Conservation (phyloP, 345 rosid species). For the Microthlaspi erraticum region DNA sequence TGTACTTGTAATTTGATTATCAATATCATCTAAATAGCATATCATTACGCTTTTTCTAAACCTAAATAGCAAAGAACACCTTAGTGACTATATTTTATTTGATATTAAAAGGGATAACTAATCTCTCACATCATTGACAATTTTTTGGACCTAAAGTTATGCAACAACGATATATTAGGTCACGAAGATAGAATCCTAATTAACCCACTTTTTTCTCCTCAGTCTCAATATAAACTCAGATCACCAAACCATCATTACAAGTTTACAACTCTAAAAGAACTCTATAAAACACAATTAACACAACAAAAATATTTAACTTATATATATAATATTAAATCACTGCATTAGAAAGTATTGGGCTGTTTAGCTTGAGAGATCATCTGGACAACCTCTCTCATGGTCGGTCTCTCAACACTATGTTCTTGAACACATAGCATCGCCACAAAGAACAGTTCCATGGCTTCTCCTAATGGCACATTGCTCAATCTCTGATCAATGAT, state of each 20-base stretch:
- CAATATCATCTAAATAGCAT: too few species aligned
- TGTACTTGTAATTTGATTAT: too few species aligned
- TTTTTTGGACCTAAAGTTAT: not conserved
- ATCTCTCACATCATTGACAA: constrained; percentile 9
- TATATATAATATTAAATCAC: constrained; percentile 35
- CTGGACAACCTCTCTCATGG: constrained; percentile 93
- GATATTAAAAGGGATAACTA: not conserved
- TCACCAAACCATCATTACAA: constrained; percentile 41
- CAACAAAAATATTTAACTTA: constrained; percentile 14
- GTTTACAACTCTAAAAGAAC: constrained; percentile 38
- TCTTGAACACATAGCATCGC: constrained; percentile 90
- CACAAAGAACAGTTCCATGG: constrained; percentile 78
- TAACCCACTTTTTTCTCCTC: not conserved
- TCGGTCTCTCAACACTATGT: constrained; percentile 90
- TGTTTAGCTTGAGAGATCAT: constrained; percentile 79
- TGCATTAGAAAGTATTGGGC: constrained; percentile 54
- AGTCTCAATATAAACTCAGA: constrained; percentile 37
- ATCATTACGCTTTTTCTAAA: too few species aligned
- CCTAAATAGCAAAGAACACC: too few species aligned
- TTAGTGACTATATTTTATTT: not conserved
- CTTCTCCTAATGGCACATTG: constrained; percentile 64
- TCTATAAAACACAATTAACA: constrained; percentile 32
- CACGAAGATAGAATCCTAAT: constrained; percentile 1
- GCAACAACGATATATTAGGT: not conserved
- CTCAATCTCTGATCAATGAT: constrained; percentile 66